phyloP scores from a whole-genome alignment of 176 grass and related monocot species.

The Triticum aestivum region DNA sequence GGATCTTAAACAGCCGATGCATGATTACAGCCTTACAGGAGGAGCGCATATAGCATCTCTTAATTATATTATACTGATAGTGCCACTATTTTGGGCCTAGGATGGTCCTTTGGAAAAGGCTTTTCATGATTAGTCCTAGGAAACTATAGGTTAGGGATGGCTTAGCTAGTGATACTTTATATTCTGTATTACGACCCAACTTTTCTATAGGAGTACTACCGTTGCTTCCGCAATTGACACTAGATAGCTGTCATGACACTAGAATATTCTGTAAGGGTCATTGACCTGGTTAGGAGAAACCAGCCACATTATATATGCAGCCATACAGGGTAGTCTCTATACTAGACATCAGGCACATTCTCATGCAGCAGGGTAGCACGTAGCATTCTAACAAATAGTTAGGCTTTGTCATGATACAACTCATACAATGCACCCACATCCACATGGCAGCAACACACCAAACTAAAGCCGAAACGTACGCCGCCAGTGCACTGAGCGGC shows the following conservation, averaged over 20 bases:
- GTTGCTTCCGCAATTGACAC: background rate
- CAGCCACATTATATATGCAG: background rate
- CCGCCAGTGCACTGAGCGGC: background rate
- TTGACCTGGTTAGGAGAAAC: background rate
- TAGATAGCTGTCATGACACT: background rate
- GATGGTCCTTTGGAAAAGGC: background rate
- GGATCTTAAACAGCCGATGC: background rate
- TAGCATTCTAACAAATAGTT: background rate
- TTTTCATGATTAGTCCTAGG: slow-evolving; percentile 1
- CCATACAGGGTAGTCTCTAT: too few relatives aligned
- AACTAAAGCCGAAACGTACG: background rate
- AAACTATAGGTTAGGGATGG: background rate
- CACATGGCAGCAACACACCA: background rate
- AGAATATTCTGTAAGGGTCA: background rate
- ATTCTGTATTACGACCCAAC: background rate
- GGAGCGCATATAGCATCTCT: background rate
- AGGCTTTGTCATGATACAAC: background rate
- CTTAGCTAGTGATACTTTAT: background rate
- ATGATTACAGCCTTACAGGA: background rate
- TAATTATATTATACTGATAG: background rate
- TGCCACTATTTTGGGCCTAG: background rate
- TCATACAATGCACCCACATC: slow-evolving; percentile 10
- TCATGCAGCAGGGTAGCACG: background rate
- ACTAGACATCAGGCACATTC: background rate
- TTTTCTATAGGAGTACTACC: background rate